These are phyloP conservation scores for Knufia petricola DNA, from an alignment of 2,329 filamentous ascomycete species.

Conservation along the genomic window DNA sequence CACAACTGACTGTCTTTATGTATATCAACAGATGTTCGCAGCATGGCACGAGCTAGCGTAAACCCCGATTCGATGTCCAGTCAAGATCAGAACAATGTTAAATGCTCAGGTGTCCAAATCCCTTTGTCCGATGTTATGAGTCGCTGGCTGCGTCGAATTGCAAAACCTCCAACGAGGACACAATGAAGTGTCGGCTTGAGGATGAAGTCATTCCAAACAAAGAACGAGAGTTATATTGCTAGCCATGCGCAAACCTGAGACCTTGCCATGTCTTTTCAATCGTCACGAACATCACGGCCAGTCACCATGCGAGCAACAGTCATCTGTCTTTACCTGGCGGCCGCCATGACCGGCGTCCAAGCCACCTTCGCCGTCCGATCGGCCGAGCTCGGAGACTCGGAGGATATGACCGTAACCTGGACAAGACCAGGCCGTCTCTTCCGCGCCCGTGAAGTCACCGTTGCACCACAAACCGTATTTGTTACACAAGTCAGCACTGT, in stretches of 20 bases:
- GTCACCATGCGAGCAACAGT: background rate
- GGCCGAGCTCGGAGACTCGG: background rate
- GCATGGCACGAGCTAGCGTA: too few relatives aligned
- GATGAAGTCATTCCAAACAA: background rate
- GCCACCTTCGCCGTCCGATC: background rate
- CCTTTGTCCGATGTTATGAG: background rate
- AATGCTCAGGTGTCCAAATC: background rate
- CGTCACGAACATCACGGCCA: too few relatives aligned
- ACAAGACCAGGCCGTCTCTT: conserved; percentile 3
- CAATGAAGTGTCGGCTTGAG: background rate
- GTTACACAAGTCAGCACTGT: background rate
- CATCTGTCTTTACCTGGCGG: background rate
- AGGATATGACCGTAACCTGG: conserved; percentile 1
- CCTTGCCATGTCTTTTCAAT: too few relatives aligned
- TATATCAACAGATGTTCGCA: too few relatives aligned
- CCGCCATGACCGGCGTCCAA: background rate
- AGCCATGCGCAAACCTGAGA: background rate
- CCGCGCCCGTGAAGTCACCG: background rate
- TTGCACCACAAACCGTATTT: background rate
- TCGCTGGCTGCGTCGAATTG: background rate
- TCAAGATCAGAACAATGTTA: background rate
- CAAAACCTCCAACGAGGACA: background rate
- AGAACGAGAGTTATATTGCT: background rate
- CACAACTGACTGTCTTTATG: too few relatives aligned
- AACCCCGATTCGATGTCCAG: too few relatives aligned